A percentile compares a stretch with the other conserved stretches of the same genome.
These are phyloP conservation scores for Cercospora nicotianae DNA, from an alignment of 2,329 filamentous ascomycete species.

Conservation along the genomic window DNA sequence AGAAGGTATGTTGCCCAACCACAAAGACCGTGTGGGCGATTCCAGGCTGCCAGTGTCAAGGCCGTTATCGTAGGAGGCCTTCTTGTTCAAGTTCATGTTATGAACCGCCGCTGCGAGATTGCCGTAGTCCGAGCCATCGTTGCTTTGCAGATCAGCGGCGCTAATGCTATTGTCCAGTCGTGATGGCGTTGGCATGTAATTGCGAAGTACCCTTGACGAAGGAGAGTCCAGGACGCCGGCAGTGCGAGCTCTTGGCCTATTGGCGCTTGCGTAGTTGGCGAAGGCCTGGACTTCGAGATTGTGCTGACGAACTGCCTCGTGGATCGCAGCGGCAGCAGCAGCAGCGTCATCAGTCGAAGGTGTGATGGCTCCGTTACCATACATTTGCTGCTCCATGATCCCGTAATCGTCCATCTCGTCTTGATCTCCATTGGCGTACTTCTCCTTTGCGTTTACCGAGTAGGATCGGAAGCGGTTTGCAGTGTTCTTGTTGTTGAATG, in stretches of 20 bases:
- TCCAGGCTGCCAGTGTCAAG: constrained; percentile 63
- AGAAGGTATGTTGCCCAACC: constrained; percentile 95
- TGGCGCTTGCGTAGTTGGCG: constrained; percentile 77
- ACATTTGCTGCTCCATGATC: constrained; percentile 55
- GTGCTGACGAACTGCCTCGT: constrained; percentile 79
- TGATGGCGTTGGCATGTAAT: constrained; percentile 73
- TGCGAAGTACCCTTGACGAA: constrained; percentile 61
- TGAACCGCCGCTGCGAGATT: constrained; percentile 80
- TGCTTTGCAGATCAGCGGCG: constrained; percentile 70
- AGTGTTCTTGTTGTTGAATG: constrained; percentile 69
- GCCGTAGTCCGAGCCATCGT: constrained; percentile 76
- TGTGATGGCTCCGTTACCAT: constrained; percentile 58
- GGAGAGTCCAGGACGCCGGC: constrained; percentile 86
- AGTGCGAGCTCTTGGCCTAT: constrained; percentile 82
- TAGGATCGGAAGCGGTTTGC: constrained; percentile 92
- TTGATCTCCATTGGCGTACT: constrained; percentile 86
- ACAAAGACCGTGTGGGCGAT: constrained; percentile 87
- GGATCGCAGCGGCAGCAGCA: constrained; percentile 58
- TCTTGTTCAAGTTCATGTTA: constrained; percentile 72
- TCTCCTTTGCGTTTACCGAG: constrained; percentile 97
- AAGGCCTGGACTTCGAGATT: constrained; percentile 93
- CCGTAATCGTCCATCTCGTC: constrained; percentile 52
- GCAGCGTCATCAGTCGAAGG: constrained; percentile 59
- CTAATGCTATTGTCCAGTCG: constrained; percentile 75
- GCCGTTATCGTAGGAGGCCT: constrained; percentile 65